Conservation (phyloP, 2,329 filamentous ascomycete genomes). For the Gnomoniopsis smithogilvyi region DNA sequence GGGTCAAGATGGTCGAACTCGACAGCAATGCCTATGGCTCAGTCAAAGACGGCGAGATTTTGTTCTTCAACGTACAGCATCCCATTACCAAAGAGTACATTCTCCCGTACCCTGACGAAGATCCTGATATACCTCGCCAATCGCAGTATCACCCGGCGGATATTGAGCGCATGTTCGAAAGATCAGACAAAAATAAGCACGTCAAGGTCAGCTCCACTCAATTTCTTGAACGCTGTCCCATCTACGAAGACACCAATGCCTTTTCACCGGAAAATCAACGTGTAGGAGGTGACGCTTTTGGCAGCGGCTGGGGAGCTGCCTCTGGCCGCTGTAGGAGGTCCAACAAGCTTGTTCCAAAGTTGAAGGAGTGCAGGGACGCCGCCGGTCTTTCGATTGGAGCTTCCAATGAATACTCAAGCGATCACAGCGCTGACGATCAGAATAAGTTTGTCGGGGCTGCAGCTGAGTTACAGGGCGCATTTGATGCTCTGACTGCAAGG, state of each 20-base stretch:
- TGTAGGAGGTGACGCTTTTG: slow-evolving; percentile 1
- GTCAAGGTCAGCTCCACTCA: slow-evolving; percentile 1
- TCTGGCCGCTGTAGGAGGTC: slow-evolving; percentile 11
- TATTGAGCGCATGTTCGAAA: too few species aligned
- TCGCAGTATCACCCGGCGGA: not conserved
- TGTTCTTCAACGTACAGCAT: slow-evolving; percentile 11
- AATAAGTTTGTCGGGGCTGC: not conserved
- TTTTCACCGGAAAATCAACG: not conserved
- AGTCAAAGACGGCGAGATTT: not conserved
- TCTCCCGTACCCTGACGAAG: slow-evolving; percentile 2
- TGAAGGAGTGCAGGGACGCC: slow-evolving; percentile 13
- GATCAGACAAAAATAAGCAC: not conserved
- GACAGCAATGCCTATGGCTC: not conserved
- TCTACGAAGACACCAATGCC: not conserved
- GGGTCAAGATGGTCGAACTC: not conserved
- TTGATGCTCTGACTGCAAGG: too few species aligned
- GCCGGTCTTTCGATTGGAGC: not conserved
- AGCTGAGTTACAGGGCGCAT: not conserved
- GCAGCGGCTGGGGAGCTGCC: slow-evolving; percentile 8
- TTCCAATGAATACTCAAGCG: slow-evolving; percentile 3
- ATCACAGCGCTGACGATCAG: slow-evolving; percentile 7
- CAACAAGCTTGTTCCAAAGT: slow-evolving; percentile 5
- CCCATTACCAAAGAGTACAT: slow-evolving; percentile 15
- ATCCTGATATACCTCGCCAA: not conserved
- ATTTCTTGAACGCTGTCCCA: not conserved